A percentile compares a stretch with the other conserved stretches of the same genome.
Conservation (phyloP, 306 rosid genomes). For the Prunus mira region DNA sequence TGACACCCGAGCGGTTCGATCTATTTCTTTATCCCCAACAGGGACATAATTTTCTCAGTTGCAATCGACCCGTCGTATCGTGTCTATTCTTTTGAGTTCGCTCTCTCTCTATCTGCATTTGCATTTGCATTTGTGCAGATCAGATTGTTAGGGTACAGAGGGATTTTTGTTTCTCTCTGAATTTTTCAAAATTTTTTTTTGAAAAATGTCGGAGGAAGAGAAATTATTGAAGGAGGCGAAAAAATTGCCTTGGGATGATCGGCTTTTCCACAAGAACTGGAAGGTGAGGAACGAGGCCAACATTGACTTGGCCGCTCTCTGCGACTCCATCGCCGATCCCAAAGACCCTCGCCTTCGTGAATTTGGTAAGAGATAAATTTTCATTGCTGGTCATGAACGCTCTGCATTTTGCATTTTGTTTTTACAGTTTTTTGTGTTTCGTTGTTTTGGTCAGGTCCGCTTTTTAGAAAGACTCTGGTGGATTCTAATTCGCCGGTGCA, state of each 20-base stretch:
- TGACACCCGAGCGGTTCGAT: too few species aligned
- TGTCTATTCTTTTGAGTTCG: too few species aligned
- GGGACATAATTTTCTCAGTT: too few species aligned
- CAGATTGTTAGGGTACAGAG: constrained; percentile 23
- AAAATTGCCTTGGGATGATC: constrained; percentile 99
- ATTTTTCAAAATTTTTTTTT: background rate
- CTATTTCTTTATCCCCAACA: too few species aligned
- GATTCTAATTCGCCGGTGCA: constrained; percentile 98
- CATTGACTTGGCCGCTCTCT: constrained; percentile 77
- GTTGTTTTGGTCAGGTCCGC: constrained; percentile 48
- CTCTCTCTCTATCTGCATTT: too few species aligned
- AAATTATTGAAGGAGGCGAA: constrained; percentile 92
- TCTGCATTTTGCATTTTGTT: constrained; percentile 20
- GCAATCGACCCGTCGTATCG: too few species aligned
- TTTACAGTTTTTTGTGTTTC: background rate
- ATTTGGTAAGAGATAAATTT: constrained; percentile 55
- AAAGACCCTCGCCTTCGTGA: constrained; percentile 95
- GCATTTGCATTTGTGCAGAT: constrained; percentile 23
- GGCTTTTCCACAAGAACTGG: constrained; percentile 93
- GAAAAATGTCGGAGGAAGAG: constrained; percentile 80
- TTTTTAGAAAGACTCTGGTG: constrained; percentile 78
- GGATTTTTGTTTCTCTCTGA: too few species aligned
- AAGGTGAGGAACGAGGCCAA: constrained; percentile 96
- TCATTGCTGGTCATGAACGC: constrained; percentile 10
- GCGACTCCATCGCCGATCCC: constrained; percentile 96